Percentiles rank a stretch among this genome's conserved stretches.
These are phyloP conservation scores for Coffea eugenioides DNA, from an alignment of 257 asterid species.

Conservation along the genomic window DNA sequence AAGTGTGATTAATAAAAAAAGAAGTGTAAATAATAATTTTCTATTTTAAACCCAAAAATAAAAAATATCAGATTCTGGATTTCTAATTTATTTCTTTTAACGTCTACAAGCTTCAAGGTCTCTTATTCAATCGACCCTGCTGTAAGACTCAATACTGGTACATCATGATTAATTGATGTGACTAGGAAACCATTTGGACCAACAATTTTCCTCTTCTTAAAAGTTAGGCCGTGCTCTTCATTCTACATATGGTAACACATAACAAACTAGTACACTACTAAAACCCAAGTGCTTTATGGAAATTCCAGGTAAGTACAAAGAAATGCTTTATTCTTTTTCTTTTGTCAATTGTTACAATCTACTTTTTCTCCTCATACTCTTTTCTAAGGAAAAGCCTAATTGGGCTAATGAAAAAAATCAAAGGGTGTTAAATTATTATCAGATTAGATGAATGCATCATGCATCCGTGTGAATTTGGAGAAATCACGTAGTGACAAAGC, in stretches of 20 bases:
- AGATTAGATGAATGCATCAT: no score
- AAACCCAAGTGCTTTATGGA: not conserved
- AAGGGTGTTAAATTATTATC: no score
- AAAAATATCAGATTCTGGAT: not conserved
- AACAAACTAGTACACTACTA: not conserved
- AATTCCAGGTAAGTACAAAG: not conserved
- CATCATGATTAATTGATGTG: not conserved
- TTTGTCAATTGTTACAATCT: no score
- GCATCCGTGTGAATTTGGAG: no score
- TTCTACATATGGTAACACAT: not conserved
- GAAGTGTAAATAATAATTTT: no score
- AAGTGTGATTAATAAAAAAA: no score
- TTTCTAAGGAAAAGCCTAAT: no score
- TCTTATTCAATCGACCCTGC: not conserved
- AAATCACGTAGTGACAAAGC: no score
- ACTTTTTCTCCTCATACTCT: no score
- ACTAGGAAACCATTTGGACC: slow-evolving; percentile 7
- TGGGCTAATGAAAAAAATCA: no score
- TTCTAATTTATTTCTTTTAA: not conserved
- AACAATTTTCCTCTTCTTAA: not conserved
- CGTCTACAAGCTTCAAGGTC: not conserved
- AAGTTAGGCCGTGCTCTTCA: not conserved
- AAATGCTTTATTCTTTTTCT: not conserved
- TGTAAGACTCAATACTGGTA: not conserved
- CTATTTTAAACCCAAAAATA: no score